A percentile compares a stretch with the other conserved stretches of the same genome.
Evolutionary conservation across 495 filamentous ascomycete species (phyloP).

Genomic region (Amorphotheca resinae): DNA sequence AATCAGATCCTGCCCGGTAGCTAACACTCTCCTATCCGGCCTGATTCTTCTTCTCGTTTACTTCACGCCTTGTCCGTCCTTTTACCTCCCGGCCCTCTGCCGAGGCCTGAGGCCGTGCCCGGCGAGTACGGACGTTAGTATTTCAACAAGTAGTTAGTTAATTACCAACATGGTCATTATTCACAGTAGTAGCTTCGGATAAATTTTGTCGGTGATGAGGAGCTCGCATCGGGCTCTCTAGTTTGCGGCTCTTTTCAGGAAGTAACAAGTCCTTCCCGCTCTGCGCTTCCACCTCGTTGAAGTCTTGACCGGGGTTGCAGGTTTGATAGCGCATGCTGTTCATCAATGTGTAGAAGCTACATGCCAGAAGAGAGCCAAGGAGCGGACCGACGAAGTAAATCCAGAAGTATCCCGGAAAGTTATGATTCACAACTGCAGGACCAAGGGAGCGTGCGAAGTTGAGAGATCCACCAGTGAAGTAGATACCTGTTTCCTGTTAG

Average conservation of each 20-base stretch:
- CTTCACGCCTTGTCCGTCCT: too few species aligned
- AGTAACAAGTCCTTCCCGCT: neutral
- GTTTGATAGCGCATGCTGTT: slow-evolving; percentile 59
- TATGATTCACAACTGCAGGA: slow-evolving; percentile 47
- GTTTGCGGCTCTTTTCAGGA: neutral
- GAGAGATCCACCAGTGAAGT: slow-evolving; percentile 36
- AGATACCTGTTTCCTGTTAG: neutral
- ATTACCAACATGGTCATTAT: neutral
- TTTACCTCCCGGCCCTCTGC: too few species aligned
- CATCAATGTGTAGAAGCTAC: slow-evolving; percentile 53
- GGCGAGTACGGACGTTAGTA: too few species aligned
- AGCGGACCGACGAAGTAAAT: slow-evolving; percentile 52
- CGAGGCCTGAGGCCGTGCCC: too few species aligned
- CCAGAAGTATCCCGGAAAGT: slow-evolving; percentile 61
- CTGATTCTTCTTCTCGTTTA: too few species aligned
- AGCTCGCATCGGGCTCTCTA: neutral
- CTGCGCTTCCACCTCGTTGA: neutral
- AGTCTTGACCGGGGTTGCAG: slow-evolving; percentile 62
- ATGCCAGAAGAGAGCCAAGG: slow-evolving; percentile 44
- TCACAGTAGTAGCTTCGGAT: neutral
- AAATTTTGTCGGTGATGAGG: neutral
- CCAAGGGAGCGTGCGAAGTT: slow-evolving; percentile 66
- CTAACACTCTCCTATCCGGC: too few species aligned
- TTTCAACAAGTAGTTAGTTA: too few species aligned
- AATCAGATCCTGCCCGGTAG: too few species aligned